Conservation (phyloP, 208 protist genomes). For the Vickermania spadyakhi region DNA sequence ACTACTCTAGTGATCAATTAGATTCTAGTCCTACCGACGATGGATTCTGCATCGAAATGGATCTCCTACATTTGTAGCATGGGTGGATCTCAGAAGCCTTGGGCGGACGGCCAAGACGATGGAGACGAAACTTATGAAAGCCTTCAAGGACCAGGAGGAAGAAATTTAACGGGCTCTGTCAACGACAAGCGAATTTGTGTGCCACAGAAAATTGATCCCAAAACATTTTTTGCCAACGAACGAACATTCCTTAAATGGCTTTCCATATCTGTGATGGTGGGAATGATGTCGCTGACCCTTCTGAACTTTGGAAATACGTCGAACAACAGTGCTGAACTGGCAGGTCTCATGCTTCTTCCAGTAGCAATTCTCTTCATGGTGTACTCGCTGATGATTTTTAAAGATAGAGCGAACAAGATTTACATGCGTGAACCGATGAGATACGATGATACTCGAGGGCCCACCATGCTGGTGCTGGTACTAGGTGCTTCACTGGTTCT, state of each 20-base stretch:
- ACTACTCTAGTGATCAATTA: background rate
- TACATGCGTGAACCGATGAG: conserved; percentile 90
- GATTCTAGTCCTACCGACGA: conserved; percentile 4
- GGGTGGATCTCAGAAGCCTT: conserved; percentile 58
- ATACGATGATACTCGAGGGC: conserved; percentile 84
- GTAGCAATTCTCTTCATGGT: conserved; percentile 88
- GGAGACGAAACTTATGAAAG: conserved; percentile 77
- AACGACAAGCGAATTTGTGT: conserved; percentile 85
- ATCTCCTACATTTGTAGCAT: conserved; percentile 66
- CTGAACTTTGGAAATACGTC: conserved; percentile 76
- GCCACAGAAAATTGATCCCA: conserved; percentile 89
- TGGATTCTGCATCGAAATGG: conserved; percentile 39
- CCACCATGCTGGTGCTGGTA: conserved; percentile 78
- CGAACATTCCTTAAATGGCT: conserved; percentile 91
- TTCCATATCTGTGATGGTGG: conserved; percentile 84
- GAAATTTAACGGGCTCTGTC: conserved; percentile 73
- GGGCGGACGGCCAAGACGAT: conserved; percentile 82
- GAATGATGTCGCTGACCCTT: conserved; percentile 81
- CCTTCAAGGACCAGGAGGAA: conserved; percentile 52
- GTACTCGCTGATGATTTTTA: conserved; percentile 83
- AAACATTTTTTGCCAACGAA: conserved; percentile 91
- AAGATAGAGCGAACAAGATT: conserved; percentile 82
- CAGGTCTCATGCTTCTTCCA: conserved; percentile 70
- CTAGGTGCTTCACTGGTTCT: conserved; percentile 59
- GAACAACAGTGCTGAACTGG: conserved; percentile 71